Evolutionary conservation across 768 basidiomycete genomes (phyloP).

Genomic region (Russula brevipes): DNA sequence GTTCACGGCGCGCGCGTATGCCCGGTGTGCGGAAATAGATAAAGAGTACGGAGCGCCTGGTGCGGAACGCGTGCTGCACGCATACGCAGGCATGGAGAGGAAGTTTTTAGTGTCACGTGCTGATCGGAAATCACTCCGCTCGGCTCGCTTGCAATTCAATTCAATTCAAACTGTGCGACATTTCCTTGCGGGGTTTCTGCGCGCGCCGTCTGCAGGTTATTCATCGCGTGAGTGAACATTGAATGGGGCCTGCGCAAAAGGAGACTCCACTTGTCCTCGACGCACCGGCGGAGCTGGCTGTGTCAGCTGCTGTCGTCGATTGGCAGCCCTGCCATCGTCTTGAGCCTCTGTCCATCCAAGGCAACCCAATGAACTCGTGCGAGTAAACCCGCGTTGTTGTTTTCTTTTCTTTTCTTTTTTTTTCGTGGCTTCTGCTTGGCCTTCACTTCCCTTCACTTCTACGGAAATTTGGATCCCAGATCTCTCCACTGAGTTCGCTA

Average conservation of each 20-base stretch:
- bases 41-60: no score
- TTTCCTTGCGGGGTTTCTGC: no score
- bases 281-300: conserved; percentile 2
- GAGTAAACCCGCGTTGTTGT: neutral
- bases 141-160: no score
- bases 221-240: no score
- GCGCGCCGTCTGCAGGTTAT: no score
- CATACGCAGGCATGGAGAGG: no score
- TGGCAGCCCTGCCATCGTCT: neutral
- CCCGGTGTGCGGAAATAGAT: no score
- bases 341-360: neutral
- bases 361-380: neutral
- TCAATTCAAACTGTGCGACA: no score
- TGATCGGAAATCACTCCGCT: no score
- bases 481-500: neutral
- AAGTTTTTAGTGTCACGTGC: no score
- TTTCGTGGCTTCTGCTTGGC: conserved; percentile 1
- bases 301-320: conserved; percentile 1
- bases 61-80: no score
- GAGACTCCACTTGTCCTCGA: neutral
- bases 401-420: neutral
- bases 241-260: neutral
- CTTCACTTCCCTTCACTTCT: conserved; percentile 3
- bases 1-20: no score
- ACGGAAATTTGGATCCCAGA: neutral